phyloP scores from a whole-genome alignment of 73 alveolate species.

The Stentor coeruleus region DNA sequence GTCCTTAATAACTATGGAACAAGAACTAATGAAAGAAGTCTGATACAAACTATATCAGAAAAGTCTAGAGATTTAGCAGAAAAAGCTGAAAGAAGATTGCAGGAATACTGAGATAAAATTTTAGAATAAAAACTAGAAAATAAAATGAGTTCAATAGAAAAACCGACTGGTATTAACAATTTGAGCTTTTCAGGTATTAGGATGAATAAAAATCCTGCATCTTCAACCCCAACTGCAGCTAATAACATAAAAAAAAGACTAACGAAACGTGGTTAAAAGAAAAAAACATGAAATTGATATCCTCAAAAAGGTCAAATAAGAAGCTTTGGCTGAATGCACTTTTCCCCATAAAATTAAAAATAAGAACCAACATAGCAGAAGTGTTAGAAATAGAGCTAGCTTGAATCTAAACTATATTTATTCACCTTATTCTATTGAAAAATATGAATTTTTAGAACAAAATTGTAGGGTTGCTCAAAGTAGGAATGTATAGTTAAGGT shows the following conservation, averaged over 20 bases:
- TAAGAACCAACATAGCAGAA: not conserved
- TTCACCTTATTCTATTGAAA: not conserved
- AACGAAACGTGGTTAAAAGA: not conserved
- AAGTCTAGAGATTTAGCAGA: not conserved
- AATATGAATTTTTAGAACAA: not conserved
- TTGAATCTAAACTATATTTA: too few relatives aligned
- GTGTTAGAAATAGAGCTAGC: not conserved
- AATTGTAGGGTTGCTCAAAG: not conserved
- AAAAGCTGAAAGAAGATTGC: constrained; percentile 11
- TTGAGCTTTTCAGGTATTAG: not conserved
- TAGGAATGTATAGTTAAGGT: not conserved
- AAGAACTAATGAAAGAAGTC: constrained; percentile 6
- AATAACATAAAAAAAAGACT: not conserved
- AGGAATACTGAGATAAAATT: too few relatives aligned
- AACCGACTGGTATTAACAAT: not conserved
- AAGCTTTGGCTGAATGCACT: constrained; percentile 6
- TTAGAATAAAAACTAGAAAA: too few relatives aligned
- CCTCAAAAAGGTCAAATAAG: not conserved
- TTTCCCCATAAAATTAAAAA: not conserved
- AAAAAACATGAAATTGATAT: not conserved
- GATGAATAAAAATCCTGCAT: not conserved
- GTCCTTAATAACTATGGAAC: not conserved
- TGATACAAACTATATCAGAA: not conserved
- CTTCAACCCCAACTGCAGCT: not conserved
- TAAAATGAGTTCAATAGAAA: not conserved